phyloP scores from a whole-genome alignment of 2,329 filamentous ascomycete genomes.

The Ophiostoma novo-ulmi region DNA sequence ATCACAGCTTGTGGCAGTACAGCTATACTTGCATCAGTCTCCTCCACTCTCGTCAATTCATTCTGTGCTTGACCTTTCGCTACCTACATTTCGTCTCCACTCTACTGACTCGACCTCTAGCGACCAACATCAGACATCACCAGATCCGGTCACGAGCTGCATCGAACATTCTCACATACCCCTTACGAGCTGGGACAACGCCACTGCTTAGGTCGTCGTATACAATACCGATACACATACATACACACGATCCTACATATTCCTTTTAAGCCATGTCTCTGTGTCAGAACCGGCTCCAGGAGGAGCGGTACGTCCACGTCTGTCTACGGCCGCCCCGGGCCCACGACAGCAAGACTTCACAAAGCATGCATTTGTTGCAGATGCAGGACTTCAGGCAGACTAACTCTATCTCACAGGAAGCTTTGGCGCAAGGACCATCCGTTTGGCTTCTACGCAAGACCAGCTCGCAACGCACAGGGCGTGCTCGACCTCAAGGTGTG shows the following conservation, averaged over 20 bases:
- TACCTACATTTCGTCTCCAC: not conserved
- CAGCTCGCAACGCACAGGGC: conserved; percentile 70
- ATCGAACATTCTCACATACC: not conserved
- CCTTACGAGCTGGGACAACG: not conserved
- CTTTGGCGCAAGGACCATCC: conserved; percentile 97
- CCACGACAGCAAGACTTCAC: not conserved
- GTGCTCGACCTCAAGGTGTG: conserved; percentile 88
- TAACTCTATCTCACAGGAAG: conserved; percentile 54
- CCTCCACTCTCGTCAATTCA: too few relatives aligned
- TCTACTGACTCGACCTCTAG: not conserved
- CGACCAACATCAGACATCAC: not conserved
- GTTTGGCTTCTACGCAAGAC: conserved; percentile 94
- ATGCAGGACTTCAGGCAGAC: not conserved
- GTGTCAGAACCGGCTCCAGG: conserved; percentile 79
- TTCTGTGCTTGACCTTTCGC: not conserved
- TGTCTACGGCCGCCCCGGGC: not conserved
- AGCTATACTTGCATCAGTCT: not conserved
- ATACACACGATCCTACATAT: not conserved
- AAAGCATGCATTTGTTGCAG: not conserved
- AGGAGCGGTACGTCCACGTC: conserved; percentile 64
- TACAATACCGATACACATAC: not conserved
- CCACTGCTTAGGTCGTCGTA: not conserved
- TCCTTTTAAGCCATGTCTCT: conserved; percentile 61
- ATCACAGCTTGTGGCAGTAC: not conserved
- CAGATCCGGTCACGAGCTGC: not conserved